Conservation (phyloP, 2,329 filamentous ascomycete species). For the Verruconis gallopava region DNA sequence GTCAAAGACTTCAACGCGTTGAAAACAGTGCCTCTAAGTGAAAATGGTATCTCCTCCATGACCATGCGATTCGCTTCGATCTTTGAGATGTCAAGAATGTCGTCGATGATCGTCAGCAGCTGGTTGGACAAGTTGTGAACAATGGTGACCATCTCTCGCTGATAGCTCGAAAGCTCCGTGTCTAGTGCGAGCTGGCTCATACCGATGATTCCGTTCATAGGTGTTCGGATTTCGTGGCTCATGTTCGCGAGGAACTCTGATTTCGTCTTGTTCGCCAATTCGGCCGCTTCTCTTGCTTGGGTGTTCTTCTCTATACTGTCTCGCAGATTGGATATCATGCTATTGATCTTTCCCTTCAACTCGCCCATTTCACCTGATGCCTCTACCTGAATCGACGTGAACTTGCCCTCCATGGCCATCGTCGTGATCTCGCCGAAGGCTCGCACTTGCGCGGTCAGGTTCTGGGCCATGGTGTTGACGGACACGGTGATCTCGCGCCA, state of each 20-base stretch:
- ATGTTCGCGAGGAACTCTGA: slow-evolving; percentile 98
- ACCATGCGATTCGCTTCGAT: slow-evolving; percentile 96
- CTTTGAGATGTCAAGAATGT: slow-evolving; percentile 56
- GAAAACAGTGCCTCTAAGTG: slow-evolving; percentile 85
- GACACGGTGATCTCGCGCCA: slow-evolving; percentile 99
- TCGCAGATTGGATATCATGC: slow-evolving; percentile 92
- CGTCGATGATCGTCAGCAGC: slow-evolving; percentile 89
- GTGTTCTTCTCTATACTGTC: slow-evolving; percentile 97
- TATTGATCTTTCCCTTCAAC: slow-evolving; percentile 96
- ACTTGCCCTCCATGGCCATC: slow-evolving; percentile 89
- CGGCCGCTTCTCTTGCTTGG: slow-evolving; percentile 85
- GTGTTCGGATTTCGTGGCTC: slow-evolving; percentile 96
- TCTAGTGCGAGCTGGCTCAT: slow-evolving; percentile 97
- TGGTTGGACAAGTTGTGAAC: slow-evolving; percentile 95
- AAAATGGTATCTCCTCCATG: slow-evolving; percentile 95
- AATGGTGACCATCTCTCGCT: slow-evolving; percentile 96
- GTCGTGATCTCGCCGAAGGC: slow-evolving; percentile 99
- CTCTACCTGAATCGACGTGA: slow-evolving; percentile 92
- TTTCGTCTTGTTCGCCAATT: slow-evolving; percentile 94
- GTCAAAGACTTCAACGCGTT: slow-evolving; percentile 92
- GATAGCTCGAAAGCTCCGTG: slow-evolving; percentile 83
- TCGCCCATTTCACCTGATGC: slow-evolving; percentile 99
- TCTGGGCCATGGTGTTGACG: slow-evolving; percentile 79
- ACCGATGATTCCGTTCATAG: slow-evolving; percentile 95
- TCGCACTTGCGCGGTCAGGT: slow-evolving; percentile 87